Evolutionary conservation across 2,329 filamentous ascomycete genomes (phyloP), one percentile per base, ranked within the genome.

Genomic region (Fusarium nelsonii): DNA sequence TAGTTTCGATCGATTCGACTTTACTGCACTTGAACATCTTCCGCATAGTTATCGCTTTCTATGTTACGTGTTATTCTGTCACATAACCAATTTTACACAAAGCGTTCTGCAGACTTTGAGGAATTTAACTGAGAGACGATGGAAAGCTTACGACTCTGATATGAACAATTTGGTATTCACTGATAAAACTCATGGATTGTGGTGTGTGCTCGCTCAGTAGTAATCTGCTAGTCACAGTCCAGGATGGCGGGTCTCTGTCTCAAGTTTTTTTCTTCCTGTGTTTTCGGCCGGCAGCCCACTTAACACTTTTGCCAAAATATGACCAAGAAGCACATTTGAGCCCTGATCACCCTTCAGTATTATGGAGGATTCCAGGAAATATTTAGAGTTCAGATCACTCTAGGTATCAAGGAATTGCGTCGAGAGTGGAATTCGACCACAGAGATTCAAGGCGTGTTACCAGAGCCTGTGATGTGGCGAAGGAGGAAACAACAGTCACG

Each of bases 241-340:
- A 65, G 58, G 60, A 67, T 68, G 60, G 66, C 50, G 71, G 66
- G 69, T 67, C 72, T 73, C 26, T 59, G 72, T 70, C 72, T 74
- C 70, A 72, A 74, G 69, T 69, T 66, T 64, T 53, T 37, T 41
- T 30, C 23, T 23, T 26, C 33, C 48, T 18, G 48, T 30, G 33
- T 55, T 46, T 28, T 30, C 48, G 70, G 63, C 44, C 58, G 64
- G 48, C 41, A 74, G 39, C 59, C 73, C 73, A 74, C 63, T 72
- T 55, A 54, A 67, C 58, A 52, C 56, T 56, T 65, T 55, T 51
- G 60, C 58, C 54, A 54, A 61, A 70, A 64, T 43, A 65, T 52
- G 34, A 45, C 52, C 48, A 57, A 41, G 57, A 62, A 51, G 68
- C 61, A 53, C 68, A 68, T 70, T 51, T 23, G 58, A 45, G 64